Conservation (phyloP, 441 rosid genomes). For the Euphorbia schlechtendalii region DNA sequence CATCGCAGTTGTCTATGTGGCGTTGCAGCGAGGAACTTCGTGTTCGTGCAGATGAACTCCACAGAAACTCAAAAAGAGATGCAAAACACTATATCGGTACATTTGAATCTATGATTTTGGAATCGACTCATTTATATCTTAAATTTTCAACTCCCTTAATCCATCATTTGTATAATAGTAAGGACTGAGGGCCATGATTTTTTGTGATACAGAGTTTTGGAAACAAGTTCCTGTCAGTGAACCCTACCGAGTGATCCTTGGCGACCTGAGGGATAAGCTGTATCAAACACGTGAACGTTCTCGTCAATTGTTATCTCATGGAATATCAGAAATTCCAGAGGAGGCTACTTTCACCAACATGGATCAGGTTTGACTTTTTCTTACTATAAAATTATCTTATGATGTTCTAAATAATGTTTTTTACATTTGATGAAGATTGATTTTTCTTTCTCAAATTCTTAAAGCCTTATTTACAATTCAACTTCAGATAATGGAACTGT, state of each 20-base stretch:
- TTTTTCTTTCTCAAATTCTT: too few relatives aligned
- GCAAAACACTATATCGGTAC: constrained; percentile 92
- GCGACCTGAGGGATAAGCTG: constrained; percentile 73
- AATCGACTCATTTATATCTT: not conserved
- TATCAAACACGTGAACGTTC: constrained; percentile 82
- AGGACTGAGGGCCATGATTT: too few relatives aligned
- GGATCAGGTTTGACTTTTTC: constrained; percentile 58
- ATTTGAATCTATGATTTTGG: not conserved
- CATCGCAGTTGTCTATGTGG: constrained; percentile 87
- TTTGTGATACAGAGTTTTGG: constrained; percentile 62
- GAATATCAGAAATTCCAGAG: constrained; percentile 71
- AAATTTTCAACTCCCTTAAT: not conserved
- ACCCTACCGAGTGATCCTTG: constrained; percentile 91
- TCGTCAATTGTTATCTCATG: constrained; percentile 59
- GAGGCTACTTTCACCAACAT: constrained; percentile 67
- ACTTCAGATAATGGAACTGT: too few relatives aligned
- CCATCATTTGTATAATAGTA: too few relatives aligned
- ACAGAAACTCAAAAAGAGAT: constrained; percentile 59
- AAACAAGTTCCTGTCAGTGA: constrained; percentile 67
- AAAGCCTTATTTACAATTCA: too few relatives aligned
- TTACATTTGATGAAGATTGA: too few relatives aligned
- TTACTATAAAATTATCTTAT: too few relatives aligned
- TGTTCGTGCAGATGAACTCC: constrained; percentile 58
- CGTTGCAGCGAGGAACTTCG: constrained; percentile 91
- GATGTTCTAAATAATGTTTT: too few relatives aligned